Conservation (phyloP, 1,284 basidiomycete genomes). For the Sanghuangporus baumii region DNA sequence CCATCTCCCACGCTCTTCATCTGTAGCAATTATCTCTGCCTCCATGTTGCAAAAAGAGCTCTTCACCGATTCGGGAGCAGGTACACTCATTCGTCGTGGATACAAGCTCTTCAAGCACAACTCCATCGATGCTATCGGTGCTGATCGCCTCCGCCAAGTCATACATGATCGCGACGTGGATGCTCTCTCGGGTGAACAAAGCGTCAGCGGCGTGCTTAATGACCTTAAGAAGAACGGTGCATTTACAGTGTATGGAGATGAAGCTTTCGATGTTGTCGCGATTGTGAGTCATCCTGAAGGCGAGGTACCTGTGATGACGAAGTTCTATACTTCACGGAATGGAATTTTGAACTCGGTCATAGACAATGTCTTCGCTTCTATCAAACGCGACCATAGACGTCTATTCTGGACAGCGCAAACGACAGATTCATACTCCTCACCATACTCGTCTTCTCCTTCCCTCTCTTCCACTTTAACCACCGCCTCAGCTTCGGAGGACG, state of each 20-base stretch:
- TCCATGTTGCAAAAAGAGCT: conserved; percentile 95
- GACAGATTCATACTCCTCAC: conserved; percentile 51
- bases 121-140: conserved; percentile 79
- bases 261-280: conserved; percentile 93
- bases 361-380: conserved; percentile 95
- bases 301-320: conserved; percentile 89
- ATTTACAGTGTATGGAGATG: conserved; percentile 96
- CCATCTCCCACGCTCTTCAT: conserved; percentile 95
- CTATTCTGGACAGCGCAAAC: conserved; percentile 96
- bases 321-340: conserved; percentile 83
- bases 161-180: conserved; percentile 95
- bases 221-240: conserved; percentile 72
- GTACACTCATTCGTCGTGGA: conserved; percentile 94
- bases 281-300: conserved; percentile 90
- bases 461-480: background rate
- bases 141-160: conserved; percentile 89
- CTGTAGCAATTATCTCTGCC: conserved; percentile 96
- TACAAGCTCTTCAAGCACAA: conserved; percentile 95
- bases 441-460: background rate
- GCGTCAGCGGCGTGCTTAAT: conserved; percentile 86
- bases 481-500: background rate
- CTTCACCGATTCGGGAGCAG: conserved; percentile 97
- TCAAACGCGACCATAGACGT: conserved; percentile 91
- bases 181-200: conserved; percentile 78
- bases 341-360: conserved; percentile 92